These are phyloP conservation scores for Poterioochromonas sp. DNA, from an alignment of 352 stramenopile species.

Conservation along the genomic window DNA sequence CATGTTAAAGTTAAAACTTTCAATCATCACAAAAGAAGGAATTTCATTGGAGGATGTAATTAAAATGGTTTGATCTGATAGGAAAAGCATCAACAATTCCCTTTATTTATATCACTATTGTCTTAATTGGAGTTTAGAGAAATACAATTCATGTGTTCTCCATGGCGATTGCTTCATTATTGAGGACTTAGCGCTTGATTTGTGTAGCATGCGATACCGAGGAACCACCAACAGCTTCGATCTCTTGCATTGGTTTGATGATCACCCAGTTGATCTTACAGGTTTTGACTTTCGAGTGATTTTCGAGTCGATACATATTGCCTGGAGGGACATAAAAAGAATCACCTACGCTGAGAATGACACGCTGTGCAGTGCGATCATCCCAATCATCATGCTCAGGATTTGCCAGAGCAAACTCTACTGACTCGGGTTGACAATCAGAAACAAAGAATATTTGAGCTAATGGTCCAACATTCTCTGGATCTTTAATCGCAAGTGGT, in stretches of 20 bases:
- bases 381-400: constrained; percentile 63
- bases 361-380: constrained; percentile 75
- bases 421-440: constrained; percentile 55
- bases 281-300: constrained; percentile 74
- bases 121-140: no score
- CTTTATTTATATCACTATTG: no score
- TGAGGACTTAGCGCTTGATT: no score
- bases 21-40: no score
- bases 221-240: neutral
- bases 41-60: no score
- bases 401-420: constrained; percentile 40
- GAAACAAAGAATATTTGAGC: constrained; percentile 88
- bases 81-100: no score
- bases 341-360: constrained; percentile 80
- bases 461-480: constrained; percentile 79
- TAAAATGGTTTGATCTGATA: no score
- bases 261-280: constrained; percentile 88
- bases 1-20: no score
- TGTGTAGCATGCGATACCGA: neutral
- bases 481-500: constrained; percentile 83
- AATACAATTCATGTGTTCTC: no score
- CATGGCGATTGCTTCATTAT: no score
- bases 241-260: constrained; percentile 50
- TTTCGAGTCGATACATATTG: constrained; percentile 92
- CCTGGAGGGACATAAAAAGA: constrained; percentile 90